Conservation (phyloP, 2,329 filamentous ascomycete species). For the Fusarium sp. region DNA sequence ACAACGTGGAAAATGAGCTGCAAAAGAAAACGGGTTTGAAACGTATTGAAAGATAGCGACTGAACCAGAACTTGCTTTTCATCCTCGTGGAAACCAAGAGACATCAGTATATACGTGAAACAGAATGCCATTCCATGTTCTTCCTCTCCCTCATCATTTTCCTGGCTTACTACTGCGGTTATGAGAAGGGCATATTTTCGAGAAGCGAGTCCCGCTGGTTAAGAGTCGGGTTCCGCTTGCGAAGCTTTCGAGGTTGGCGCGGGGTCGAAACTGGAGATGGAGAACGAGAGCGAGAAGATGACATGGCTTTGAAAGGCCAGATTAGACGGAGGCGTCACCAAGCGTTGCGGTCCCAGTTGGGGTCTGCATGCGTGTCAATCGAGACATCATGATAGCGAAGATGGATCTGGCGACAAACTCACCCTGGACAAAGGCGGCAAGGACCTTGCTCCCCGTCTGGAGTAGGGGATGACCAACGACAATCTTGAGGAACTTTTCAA, state of each 20-base stretch:
- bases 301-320: conserved; percentile 36
- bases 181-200: conserved; percentile 22
- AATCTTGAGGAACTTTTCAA: conserved; percentile 97
- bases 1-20: background rate
- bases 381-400: conserved; percentile 3
- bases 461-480: conserved; percentile 95
- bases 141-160: background rate
- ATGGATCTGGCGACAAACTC: conserved; percentile 36
- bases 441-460: conserved; percentile 96
- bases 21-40: background rate
- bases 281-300: conserved; percentile 33
- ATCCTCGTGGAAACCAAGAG: background rate
- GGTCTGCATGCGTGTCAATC: conserved; percentile 62
- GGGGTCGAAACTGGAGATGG: conserved; percentile 21
- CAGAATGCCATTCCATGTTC: background rate
- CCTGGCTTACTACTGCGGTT: conserved; percentile 1
- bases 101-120: conserved; percentile 31
- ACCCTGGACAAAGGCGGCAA: conserved; percentile 98
- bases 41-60: conserved; percentile 12
- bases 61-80: conserved; percentile 23
- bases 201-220: conserved; percentile 38
- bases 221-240: conserved; percentile 40
- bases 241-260: conserved; percentile 42
- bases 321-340: conserved; percentile 68
- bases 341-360: conserved; percentile 90